Evolutionary conservation across 179 eudicot species (phyloP).

Genomic region (Corrigiola litoralis): DNA sequence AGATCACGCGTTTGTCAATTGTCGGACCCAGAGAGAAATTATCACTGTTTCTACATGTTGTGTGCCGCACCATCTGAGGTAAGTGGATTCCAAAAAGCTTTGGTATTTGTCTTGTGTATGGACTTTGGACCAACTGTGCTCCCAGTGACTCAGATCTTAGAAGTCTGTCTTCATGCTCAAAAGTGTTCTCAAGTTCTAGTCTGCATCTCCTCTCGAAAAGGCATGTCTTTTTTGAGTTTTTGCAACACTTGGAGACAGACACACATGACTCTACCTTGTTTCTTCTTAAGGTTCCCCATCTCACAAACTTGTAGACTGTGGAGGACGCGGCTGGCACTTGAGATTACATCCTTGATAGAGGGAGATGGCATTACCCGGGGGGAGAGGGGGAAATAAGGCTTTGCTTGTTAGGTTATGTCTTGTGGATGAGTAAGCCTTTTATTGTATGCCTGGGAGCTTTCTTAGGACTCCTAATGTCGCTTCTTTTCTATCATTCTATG

Average conservation of each 20-base stretch:
- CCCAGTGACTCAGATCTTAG: not conserved
- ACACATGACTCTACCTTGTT: too few relatives aligned
- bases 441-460: too few relatives aligned
- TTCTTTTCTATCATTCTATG: too few relatives aligned
- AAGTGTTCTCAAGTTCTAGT: not conserved
- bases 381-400: too few relatives aligned
- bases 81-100: too few relatives aligned
- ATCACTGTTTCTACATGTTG: conserved; percentile 99
- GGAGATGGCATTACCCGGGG: too few relatives aligned
- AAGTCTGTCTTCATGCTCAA: not conserved
- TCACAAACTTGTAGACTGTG: too few relatives aligned
- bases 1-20: conserved; percentile 98
- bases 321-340: too few relatives aligned
- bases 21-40: conserved; percentile 97
- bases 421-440: too few relatives aligned
- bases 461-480: too few relatives aligned
- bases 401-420: too few relatives aligned
- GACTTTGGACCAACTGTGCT: not conserved
- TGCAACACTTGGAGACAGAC: not conserved
- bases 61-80: conserved; percentile 95
- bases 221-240: not conserved
- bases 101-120: not conserved
- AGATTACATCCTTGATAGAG: too few relatives aligned
- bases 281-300: not conserved
- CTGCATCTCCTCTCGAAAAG: not conserved